Base-by-base conservation (phyloP, 2,329 filamentous ascomycete genomes). In the Cryphonectria japonica region DNA sequence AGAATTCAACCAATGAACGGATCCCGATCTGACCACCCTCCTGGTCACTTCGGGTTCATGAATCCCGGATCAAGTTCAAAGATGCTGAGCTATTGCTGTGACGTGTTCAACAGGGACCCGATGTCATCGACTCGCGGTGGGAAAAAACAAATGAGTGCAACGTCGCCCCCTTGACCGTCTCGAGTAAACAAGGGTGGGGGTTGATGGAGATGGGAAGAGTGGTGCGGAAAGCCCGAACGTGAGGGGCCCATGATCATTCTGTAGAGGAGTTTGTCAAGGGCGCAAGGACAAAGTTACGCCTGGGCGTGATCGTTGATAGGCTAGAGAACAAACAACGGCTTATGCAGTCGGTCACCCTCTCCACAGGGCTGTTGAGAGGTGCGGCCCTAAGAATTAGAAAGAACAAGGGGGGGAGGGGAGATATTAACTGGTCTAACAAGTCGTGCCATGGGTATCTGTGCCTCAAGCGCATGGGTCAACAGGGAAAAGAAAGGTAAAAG, bases 21-120 rank as follows among this genome's bases (percentile, higher is more conserved):
- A 43, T 43, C 32, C 19, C 39, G 14, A 11, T 68, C 39, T 67
- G 66, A 62, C 54, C 54, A 61, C 43, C 43, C 57, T 62, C 16
- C 32, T 62, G 7, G 66, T 29, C 26, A 41, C 39, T 43, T 46
- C 59, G 34, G 29, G 43, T 6, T 54, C 16, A 68, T 43, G 66
- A 9, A 59, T 46, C 26, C 57, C 32, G n/a, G 37, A 46, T 26
- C 37, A 39, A 34, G 37, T 16, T 6, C 41, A 65, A 7, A 34
- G 43, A 65, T 32, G 43, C 34, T 7, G 63, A 52, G 43, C 43
- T 32, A 41, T 37, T 32, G 43, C 50, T 43, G 19, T 52, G 14
- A 32, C 50, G 39, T n/a, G 37, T 50, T 52, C 39, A 14, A 52
- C 43, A 29, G 29, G 19, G 29, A n/a, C 43, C 8, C 16, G 39